phyloP scores from a whole-genome alignment of 352 stramenopile genomes.

The Phytopythium litorale region DNA sequence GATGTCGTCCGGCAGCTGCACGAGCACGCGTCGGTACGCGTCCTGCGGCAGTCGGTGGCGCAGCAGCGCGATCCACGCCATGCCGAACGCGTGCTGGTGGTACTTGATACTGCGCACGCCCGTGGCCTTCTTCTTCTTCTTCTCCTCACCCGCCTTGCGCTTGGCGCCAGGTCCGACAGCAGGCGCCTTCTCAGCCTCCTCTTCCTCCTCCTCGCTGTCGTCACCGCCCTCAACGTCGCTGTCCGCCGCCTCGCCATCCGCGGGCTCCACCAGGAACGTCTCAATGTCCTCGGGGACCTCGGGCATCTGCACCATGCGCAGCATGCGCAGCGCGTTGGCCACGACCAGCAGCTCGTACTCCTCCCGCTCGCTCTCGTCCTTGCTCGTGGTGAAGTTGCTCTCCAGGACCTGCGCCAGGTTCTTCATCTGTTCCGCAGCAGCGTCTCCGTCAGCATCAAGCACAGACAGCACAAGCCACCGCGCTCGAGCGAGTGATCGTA shows the following conservation, averaged over 20 bases:
- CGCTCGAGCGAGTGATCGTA: slow-evolving; percentile 9
- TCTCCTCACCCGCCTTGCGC: slow-evolving; percentile 35
- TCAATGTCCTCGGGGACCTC: slow-evolving; percentile 52
- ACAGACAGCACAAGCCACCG: not conserved
- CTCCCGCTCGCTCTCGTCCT: slow-evolving; percentile 24
- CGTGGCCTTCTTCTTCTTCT: slow-evolving; percentile 33
- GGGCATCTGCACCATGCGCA: slow-evolving; percentile 77
- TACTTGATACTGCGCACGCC: slow-evolving; percentile 67
- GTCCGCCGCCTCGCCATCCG: slow-evolving; percentile 7
- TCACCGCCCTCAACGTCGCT: slow-evolving; percentile 32
- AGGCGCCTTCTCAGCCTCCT: slow-evolving; percentile 30
- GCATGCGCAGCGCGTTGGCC: slow-evolving; percentile 59
- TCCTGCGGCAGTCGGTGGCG: slow-evolving; percentile 65
- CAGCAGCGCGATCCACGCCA: slow-evolving; percentile 76
- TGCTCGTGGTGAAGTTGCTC: slow-evolving; percentile 10
- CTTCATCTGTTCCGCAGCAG: slow-evolving; percentile 36
- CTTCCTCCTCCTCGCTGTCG: slow-evolving; percentile 27
- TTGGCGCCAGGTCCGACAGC: slow-evolving; percentile 32
- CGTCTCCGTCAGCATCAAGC: not conserved
- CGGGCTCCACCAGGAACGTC: slow-evolving; percentile 62
- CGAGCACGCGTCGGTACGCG: slow-evolving; percentile 90
- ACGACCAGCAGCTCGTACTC: slow-evolving; percentile 48
- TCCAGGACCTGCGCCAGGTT: slow-evolving; percentile 65
- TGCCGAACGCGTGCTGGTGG: slow-evolving; percentile 72
- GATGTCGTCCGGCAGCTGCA: slow-evolving; percentile 91